A percentile compares a stretch with the other conserved stretches of the same genome.
Evolutionary conservation across 345 rosid species (phyloP).

Genomic region (Linum lewisii): DNA sequence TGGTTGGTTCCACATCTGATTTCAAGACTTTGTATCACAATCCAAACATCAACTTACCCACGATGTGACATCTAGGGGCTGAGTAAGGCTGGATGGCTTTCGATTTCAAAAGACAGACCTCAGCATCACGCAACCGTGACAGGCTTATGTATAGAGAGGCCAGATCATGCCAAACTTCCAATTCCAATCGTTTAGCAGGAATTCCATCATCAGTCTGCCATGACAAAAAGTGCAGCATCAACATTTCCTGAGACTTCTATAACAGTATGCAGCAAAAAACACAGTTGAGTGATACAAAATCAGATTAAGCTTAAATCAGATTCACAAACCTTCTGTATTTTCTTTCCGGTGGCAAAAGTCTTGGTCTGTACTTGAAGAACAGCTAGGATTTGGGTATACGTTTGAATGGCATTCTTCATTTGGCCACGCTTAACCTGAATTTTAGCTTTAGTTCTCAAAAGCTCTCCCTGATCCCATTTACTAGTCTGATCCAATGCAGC

Average conservation of each 20-base stretch:
- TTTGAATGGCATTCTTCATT: constrained; percentile 41
- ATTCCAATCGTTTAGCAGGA: constrained; percentile 37
- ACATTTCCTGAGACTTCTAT: not conserved
- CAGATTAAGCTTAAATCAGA: not conserved
- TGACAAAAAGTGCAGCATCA: constrained; percentile 2
- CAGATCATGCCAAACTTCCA: constrained; percentile 70
- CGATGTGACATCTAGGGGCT: constrained; percentile 41
- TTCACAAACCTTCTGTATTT: constrained; percentile 37
- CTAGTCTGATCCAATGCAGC: constrained; percentile 67
- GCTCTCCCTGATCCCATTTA: constrained; percentile 76
- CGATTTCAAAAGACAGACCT: constrained; percentile 71
- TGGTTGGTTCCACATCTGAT: not conserved
- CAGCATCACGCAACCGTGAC: constrained; percentile 64
- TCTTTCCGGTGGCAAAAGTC: constrained; percentile 35
- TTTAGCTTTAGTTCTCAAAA: constrained; percentile 67
- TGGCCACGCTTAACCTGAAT: constrained; percentile 60
- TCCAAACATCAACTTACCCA: constrained; percentile 27
- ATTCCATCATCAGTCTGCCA: constrained; percentile 32
- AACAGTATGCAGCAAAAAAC: not conserved
- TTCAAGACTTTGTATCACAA: not conserved
- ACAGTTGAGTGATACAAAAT: too few relatives aligned
- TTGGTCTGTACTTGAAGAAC: constrained; percentile 64
- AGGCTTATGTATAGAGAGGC: constrained; percentile 53
- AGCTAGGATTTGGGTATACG: constrained; percentile 65
- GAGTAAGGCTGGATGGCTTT: constrained; percentile 41